A percentile compares a stretch with the other conserved stretches of the same genome.
phyloP scores from a whole-genome alignment of 2,329 filamentous ascomycete genomes.

The Claviceps sp. region DNA sequence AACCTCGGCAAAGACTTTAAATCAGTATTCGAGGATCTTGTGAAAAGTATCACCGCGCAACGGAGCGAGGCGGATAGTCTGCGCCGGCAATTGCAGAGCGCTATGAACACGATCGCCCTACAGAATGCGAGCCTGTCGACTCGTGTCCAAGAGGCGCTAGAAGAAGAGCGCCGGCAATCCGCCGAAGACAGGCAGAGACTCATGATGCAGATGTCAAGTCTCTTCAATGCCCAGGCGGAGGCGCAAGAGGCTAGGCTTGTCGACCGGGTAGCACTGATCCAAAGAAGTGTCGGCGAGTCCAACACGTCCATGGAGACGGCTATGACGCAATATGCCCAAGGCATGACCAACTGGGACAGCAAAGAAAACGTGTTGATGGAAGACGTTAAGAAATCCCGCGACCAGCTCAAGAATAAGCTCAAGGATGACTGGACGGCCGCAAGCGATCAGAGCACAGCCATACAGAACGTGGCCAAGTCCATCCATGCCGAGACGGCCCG shows the following conservation, averaged over 20 bases:
- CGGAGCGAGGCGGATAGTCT: conserved; percentile 63
- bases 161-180: conserved; percentile 62
- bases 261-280: conserved; percentile 47
- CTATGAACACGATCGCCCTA: conserved; percentile 53
- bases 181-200: conserved; percentile 62
- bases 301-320: conserved; percentile 52
- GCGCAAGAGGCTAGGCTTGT: conserved; percentile 59
- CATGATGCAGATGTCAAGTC: conserved; percentile 59
- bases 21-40: conserved; percentile 66
- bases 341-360: conserved; percentile 62
- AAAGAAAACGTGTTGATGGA: conserved; percentile 57
- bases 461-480: conserved; percentile 70
- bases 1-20: conserved; percentile 79
- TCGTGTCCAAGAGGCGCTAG: conserved; percentile 54
- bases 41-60: conserved; percentile 62
- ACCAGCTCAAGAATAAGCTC: conserved; percentile 67
- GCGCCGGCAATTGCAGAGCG: conserved; percentile 55
- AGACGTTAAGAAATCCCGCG: conserved; percentile 58
- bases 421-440: conserved; percentile 77
- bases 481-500: conserved; percentile 84
- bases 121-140: conserved; percentile 54
- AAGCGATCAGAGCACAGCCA: conserved; percentile 67
- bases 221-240: conserved; percentile 64
- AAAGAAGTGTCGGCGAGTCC: conserved; percentile 49
- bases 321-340: conserved; percentile 51